Base-by-base conservation (phyloP, 208 protist species). In the Leptomonas seymouri region DNA sequence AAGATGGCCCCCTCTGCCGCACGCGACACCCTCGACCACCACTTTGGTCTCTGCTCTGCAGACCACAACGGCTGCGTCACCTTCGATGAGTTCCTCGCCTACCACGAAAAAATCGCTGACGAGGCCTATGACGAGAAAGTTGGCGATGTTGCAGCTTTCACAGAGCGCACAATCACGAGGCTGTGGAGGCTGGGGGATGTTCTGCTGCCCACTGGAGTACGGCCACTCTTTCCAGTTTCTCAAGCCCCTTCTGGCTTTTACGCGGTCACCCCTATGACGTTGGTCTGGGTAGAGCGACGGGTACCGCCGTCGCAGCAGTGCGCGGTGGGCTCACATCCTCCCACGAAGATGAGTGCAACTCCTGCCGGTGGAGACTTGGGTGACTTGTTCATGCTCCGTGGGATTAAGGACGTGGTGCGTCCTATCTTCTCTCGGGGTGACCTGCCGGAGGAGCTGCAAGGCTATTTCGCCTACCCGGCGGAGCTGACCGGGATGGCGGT, bases 131-230 rank as follows among this genome's bases (percentile, higher is more conserved):
- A 82, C 31, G 84, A 87, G 71, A 58, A 81, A 0, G 81, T 89
- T 3, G 61, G 41, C n/a, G 86, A 94, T 64, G 60, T 80, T 31
- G 53, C 83, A 6, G 67, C 51, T 25, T 92, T 93, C 46, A 79
- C 92, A 28, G 76, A 82, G n/a, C 55, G 79, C 15, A 87, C 78
- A 2, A 93, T 96, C 58, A 80, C 73, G 67, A 76, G 68, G 0
- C 45, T 96, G 42, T 96, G 91, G 89, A 78, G 86, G 34, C 67
- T 96, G 16, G 86, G 85, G 9, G 75, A 91, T 18, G n/a, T 94
- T 34, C 80, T 96, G 31, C 59, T 85, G 66, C 91, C 91, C 2
- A 93, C 91, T 0, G 74, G 82, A 5, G 84, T 96, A 59, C 86
- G 88, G 1, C 91, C 91, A 7, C 64, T 50, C 27, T 78, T 90